These are phyloP conservation scores for Eucommia ulmoides DNA, from an alignment of 257 asterid species.

Conservation along the genomic window DNA sequence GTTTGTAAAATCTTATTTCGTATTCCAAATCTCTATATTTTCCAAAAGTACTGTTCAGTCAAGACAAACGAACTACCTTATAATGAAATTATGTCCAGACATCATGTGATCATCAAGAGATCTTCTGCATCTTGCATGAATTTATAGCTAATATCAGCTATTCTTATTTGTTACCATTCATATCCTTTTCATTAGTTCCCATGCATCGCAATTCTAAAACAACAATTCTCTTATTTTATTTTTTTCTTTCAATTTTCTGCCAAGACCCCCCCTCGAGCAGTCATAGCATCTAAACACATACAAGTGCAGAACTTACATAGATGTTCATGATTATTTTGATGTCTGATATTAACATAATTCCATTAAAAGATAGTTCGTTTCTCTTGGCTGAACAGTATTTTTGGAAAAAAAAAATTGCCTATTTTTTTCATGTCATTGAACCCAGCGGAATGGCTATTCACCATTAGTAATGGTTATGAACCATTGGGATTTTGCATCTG, in stretches of 20 bases:
- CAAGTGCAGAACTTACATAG: not conserved
- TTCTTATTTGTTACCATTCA: no score
- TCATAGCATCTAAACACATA: no score
- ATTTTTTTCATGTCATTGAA: no score
- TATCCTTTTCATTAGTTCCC: no score
- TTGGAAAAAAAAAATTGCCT: not conserved
- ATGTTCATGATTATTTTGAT: not conserved
- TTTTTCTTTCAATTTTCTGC: no score
- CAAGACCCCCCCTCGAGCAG: not conserved
- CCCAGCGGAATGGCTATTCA: no score
- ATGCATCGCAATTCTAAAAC: no score
- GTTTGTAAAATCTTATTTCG: no score
- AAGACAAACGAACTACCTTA: constrained; percentile 20
- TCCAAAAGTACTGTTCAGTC: constrained; percentile 11
- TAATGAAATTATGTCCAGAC: constrained; percentile 16
- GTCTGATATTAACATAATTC: constrained; percentile 11
- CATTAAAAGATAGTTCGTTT: constrained; percentile 37
- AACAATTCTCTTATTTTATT: no score
- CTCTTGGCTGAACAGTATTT: constrained; percentile 7
- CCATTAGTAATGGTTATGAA: no score
- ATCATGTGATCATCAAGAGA: constrained; percentile 2
- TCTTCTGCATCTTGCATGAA: constrained; percentile 3
- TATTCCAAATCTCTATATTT: constrained; percentile 3
- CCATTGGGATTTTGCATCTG: no score
- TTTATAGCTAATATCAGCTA: no score